Conservation (phyloP, 139 green algal species). For the Pedinophyceae sp. region DNA sequence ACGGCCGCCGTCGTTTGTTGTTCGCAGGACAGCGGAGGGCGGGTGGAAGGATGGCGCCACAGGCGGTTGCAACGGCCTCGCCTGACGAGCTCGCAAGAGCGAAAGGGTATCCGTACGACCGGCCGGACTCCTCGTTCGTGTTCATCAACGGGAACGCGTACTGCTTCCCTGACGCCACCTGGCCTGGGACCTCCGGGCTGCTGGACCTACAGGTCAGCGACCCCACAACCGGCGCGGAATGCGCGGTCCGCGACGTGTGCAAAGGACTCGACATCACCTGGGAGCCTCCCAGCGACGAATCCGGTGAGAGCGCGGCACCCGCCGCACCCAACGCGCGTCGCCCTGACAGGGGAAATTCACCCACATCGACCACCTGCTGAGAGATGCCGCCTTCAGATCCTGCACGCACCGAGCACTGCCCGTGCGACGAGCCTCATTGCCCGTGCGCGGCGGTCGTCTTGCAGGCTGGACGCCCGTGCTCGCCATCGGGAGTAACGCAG, state of each 20-base stretch:
- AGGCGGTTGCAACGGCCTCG: too few species aligned
- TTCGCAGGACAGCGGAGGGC: too few species aligned
- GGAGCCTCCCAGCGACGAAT: neutral
- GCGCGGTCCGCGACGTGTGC: too few species aligned
- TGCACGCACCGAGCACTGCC: too few species aligned
- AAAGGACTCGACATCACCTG: too few species aligned
- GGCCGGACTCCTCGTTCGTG: slow-evolving; percentile 29
- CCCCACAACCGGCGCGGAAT: too few species aligned
- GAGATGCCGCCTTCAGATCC: neutral
- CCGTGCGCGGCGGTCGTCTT: neutral
- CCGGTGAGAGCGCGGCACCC: neutral
- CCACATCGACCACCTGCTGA: neutral
- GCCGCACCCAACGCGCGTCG: neutral
- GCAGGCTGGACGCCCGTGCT: slow-evolving; percentile 37
- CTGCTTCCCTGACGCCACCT: slow-evolving; percentile 18
- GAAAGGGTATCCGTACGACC: slow-evolving; percentile 36
- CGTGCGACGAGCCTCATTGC: neutral
- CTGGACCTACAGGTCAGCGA: neutral
- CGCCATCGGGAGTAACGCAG: slow-evolving; percentile 50
- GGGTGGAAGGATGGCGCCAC: too few species aligned
- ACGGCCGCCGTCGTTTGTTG: too few species aligned
- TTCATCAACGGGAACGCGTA: slow-evolving; percentile 22
- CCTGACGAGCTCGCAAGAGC: too few species aligned
- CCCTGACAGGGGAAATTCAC: neutral
- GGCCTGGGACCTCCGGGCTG: slow-evolving; percentile 4